Conservation (phyloP, 78 protist genomes). For the Anaeramoeba flamelloides region DNA sequence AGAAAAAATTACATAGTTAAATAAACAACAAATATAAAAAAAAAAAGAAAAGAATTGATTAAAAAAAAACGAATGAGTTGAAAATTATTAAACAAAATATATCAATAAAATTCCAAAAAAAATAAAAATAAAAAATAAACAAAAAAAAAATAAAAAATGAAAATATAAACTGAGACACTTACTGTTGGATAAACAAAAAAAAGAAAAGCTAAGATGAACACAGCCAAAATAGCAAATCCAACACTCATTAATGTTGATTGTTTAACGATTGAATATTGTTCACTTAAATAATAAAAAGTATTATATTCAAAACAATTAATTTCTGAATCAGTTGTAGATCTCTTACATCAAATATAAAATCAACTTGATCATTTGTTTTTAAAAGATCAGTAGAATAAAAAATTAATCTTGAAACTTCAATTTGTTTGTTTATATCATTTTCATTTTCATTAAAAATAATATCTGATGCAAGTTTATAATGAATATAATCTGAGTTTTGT, state of each 20-base stretch:
- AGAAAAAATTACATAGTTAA: too few species aligned
- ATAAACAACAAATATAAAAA: too few species aligned
- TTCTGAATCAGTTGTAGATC: not conserved
- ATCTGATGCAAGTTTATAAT: not conserved
- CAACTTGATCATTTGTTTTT: not conserved
- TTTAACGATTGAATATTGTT: not conserved
- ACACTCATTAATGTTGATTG: not conserved
- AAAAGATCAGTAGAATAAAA: not conserved
- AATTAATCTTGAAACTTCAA: not conserved
- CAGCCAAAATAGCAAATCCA: too few species aligned
- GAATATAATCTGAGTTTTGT: not conserved
- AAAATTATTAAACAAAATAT: too few species aligned
- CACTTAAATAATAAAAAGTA: not conserved
- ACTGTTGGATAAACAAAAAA: too few species aligned
- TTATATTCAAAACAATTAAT: not conserved
- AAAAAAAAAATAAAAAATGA: too few species aligned
- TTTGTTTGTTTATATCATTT: not conserved
- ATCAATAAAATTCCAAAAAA: too few species aligned
- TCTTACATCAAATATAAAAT: not conserved
- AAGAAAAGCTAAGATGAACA: too few species aligned
- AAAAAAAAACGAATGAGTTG: too few species aligned
- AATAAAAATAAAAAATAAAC: too few species aligned
- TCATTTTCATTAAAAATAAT: not conserved
- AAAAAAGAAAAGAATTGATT: too few species aligned
- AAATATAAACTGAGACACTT: too few species aligned